Conservation (phyloP, 331 rosid species). For the Quercus tomentella region DNA sequence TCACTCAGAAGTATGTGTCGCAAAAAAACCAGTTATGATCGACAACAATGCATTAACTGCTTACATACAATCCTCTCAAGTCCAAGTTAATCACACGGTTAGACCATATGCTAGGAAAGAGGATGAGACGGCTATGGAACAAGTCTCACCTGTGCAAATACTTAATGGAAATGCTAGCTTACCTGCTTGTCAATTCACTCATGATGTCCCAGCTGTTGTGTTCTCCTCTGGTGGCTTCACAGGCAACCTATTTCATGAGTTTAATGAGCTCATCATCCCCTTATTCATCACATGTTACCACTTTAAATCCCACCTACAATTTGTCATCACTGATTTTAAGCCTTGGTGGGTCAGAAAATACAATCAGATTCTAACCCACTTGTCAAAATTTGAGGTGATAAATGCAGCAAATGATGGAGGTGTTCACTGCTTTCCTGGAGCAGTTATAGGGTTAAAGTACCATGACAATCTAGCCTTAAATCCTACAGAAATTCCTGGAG, state of each 20-base stretch:
- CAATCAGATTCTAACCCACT: constrained; percentile 17
- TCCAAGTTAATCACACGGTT: constrained; percentile 3
- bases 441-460: constrained; percentile 20
- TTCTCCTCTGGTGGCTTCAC: constrained; percentile 35
- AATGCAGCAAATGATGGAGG: constrained; percentile 7
- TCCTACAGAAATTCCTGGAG: constrained; percentile 20
- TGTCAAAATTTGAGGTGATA: constrained; percentile 17
- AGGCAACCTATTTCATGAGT: constrained; percentile 36
- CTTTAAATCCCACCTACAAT: constrained; percentile 16
- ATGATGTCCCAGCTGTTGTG: constrained; percentile 25
- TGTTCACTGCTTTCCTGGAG: constrained; percentile 22
- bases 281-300: constrained; percentile 30
- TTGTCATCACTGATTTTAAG: constrained; percentile 23
- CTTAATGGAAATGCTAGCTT: neutral
- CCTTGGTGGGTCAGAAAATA: constrained; percentile 34
- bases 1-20: constrained; percentile 15
- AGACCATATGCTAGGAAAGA: constrained; percentile 26
- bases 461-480: constrained; percentile 22
- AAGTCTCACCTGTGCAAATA: constrained; percentile 6
- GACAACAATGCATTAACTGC: constrained; percentile 9
- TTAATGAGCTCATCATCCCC: constrained; percentile 31
- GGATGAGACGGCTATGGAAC: constrained; percentile 18
- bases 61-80: constrained; percentile 6
- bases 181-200: constrained; percentile 24
- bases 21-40: constrained; percentile 14